Conservation (phyloP, 1,284 basidiomycete species). For the Tranzscheliella williamsii region DNA sequence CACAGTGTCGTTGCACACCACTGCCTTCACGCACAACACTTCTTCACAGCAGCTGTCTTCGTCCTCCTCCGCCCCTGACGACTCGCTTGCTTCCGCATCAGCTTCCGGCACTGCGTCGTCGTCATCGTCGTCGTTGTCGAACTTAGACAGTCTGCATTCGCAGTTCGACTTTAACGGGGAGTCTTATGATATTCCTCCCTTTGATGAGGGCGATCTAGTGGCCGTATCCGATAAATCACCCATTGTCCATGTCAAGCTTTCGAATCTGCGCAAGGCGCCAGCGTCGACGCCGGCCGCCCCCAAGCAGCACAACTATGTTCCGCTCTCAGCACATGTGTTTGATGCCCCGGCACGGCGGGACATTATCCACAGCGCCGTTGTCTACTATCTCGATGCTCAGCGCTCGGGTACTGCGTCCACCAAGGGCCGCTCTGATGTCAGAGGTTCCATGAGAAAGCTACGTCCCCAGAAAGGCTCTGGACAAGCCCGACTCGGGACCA, state of each 20-base stretch:
- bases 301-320: conserved; percentile 62
- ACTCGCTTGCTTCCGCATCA: no score
- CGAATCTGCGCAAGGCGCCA: conserved; percentile 14
- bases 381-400: conserved; percentile 83
- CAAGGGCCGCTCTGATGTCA: conserved; percentile 86
- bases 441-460: conserved; percentile 84
- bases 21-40: neutral
- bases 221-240: conserved; percentile 31
- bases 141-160: conserved; percentile 7
- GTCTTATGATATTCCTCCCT: conserved; percentile 11
- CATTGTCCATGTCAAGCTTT: conserved; percentile 42
- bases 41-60: conserved; percentile 4
- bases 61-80: conserved; percentile 4
- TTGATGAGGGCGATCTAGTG: conserved; percentile 29
- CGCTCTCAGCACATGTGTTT: conserved; percentile 82
- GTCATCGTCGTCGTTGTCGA: no score
- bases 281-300: neutral
- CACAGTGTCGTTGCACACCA: no score
- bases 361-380: conserved; percentile 88
- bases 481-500: conserved; percentile 83
- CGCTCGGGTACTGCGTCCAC: conserved; percentile 88
- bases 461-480: conserved; percentile 90
- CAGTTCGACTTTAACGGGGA: conserved; percentile 34
- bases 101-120: no score
- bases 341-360: conserved; percentile 79